Base-by-base conservation (phyloP, 805 yeast species). In the Saccharomycopsis sp. region DNA sequence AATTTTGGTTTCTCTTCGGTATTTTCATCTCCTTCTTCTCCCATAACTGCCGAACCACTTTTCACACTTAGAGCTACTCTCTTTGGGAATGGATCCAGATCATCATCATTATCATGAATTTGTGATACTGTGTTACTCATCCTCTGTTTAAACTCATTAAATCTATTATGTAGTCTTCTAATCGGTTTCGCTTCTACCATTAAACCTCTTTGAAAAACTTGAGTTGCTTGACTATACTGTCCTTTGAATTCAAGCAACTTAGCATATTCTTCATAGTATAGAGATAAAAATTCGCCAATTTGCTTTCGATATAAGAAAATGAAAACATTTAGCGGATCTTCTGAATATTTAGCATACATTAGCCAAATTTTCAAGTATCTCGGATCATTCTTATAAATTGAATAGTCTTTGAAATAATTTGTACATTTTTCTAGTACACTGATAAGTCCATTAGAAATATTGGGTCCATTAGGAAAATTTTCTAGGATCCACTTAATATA, bases 321-420 rank as follows among this genome's bases (percentile, higher is more conserved):
- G 59, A 81, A 88, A 2, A 85, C 68, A 43, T 82, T 89, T 34
- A 76, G 65, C 0, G 89, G 88, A 13, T 81, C 72, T 48, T 81
- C 85, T 1, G 83, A 72, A 55, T 72, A 79, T 20, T 71, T 73
- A 6, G 84, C 76, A 59, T 86, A 88, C 53, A 77, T 79, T 32
- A 89, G 61, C 97, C 98, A 90, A 1, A 88, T 71, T 50, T 71
- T 73, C 40, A 90, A 61, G 56, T 84, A 88, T 39, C 97, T 64
- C 1, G 90, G 78, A 58, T 90, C 97, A 58, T 89, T 82, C 48
- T 78, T 80, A 59, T 88, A 90, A 50, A 76, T 77, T 0, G 63
- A 62, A 26, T 71, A 73, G 53, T 82, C 85, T 54, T 79, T 68
- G 57, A 86, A 85, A 48, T 69, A 70, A 32, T 77, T 72, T 0